A percentile compares a stretch with the other conserved stretches of the same genome.
Conservation (phyloP, 306 rosid genomes). For the Oemleria cerasiformis region DNA sequence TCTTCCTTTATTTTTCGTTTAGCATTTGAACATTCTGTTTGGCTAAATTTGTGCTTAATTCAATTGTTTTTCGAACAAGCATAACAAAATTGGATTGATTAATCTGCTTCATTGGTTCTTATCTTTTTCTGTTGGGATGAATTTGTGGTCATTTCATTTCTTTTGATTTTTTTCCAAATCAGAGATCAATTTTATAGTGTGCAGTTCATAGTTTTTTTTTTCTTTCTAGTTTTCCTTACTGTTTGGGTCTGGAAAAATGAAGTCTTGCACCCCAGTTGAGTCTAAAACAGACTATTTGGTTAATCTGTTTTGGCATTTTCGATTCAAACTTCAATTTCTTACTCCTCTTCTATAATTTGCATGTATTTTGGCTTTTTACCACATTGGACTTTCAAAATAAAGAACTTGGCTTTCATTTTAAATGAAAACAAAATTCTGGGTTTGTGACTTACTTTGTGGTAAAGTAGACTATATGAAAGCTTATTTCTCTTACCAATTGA, state of each 20-base stretch:
- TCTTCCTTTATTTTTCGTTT: neutral
- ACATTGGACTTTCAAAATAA: neutral
- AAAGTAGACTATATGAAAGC: neutral
- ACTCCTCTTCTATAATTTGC: neutral
- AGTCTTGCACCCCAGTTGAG: neutral
- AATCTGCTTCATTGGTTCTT: neutral
- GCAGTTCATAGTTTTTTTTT: neutral
- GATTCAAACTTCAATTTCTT: neutral
- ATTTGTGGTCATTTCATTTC: neutral
- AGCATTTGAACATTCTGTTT: neutral
- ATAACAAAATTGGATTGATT: neutral
- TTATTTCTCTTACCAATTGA: neutral
- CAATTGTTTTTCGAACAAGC: neutral
- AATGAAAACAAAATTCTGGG: neutral
- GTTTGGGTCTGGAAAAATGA: slow-evolving; percentile 25
- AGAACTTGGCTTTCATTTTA: neutral
- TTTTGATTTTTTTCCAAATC: neutral
- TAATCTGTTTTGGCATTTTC: slow-evolving; percentile 3
- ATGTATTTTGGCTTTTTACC: neutral
- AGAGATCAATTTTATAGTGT: neutral
- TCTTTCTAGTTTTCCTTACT: neutral
- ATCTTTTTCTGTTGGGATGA: neutral
- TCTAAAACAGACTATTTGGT: slow-evolving; percentile 1
- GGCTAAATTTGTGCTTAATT: too few species aligned
- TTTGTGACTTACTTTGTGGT: neutral